phyloP scores from a whole-genome alignment of 2,329 filamentous ascomycete species.

The Phialophora tarda region DNA sequence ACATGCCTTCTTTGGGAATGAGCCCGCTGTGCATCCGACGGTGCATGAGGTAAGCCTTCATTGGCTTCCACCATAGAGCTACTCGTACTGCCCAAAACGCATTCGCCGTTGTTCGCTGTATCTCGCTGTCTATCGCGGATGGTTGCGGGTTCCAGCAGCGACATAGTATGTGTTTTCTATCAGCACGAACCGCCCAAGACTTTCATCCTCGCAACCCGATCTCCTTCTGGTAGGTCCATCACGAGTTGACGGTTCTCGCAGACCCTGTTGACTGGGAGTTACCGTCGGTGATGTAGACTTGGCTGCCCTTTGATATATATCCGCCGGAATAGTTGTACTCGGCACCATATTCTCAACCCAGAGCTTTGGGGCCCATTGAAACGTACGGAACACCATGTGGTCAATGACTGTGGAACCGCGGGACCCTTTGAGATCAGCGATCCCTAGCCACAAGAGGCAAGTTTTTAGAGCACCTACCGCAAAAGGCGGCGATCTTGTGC shows the following conservation, averaged over 20 bases:
- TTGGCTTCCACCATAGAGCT: slow-evolving; percentile 1
- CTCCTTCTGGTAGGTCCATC: background rate
- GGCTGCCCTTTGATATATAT: background rate
- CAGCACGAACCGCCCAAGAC: background rate
- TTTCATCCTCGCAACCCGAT: background rate
- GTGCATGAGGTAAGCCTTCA: background rate
- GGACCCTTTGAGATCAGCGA: background rate
- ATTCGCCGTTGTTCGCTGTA: background rate
- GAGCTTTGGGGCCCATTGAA: background rate
- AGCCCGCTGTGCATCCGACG: background rate
- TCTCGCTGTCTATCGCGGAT: background rate
- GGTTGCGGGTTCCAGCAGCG: background rate
- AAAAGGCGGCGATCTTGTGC: background rate
- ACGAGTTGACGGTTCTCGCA: background rate
- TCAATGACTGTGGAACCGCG: background rate
- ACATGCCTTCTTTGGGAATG: slow-evolving; percentile 11
- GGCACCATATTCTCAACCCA: background rate
- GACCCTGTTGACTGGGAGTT: too few relatives aligned
- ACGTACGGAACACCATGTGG: background rate
- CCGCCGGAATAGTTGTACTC: background rate
- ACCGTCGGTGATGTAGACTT: too few relatives aligned
- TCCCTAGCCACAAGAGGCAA: background rate
- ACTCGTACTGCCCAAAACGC: background rate
- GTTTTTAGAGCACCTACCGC: background rate
- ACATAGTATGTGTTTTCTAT: background rate